phyloP scores from a whole-genome alignment of 129 eudicot genomes.

The Dittrichia graveolens region DNA sequence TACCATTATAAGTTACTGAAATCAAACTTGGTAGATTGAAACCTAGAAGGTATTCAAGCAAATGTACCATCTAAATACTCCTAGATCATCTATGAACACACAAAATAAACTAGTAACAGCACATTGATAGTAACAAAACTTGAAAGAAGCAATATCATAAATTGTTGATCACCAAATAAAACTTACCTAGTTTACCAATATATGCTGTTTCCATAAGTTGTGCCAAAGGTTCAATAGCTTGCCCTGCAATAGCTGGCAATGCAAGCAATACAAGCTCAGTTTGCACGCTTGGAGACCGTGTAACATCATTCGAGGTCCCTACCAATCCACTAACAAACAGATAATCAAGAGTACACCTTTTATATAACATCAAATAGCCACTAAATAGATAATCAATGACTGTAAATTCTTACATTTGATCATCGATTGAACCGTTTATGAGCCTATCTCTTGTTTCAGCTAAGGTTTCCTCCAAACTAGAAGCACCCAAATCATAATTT shows the following conservation, averaged over 20 bases:
- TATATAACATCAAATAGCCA: background rate
- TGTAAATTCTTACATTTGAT: conserved; percentile 37
- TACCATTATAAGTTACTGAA: background rate
- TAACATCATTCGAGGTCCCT: conserved; percentile 18
- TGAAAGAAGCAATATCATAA: background rate
- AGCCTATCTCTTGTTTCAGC: conserved; percentile 44
- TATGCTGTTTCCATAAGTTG: conserved; percentile 78
- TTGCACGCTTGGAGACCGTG: conserved; percentile 42
- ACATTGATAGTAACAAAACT: background rate
- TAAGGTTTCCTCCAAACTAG: conserved; percentile 38
- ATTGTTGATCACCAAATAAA: background rate
- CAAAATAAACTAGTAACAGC: background rate
- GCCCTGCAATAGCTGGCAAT: conserved; percentile 71
- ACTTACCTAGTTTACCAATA: conserved; percentile 61
- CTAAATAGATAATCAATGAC: conserved; percentile 4
- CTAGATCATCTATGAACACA: background rate
- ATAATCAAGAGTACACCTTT: conserved; percentile 12
- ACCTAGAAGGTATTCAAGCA: background rate
- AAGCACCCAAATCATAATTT: conserved; percentile 40
- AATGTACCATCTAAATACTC: background rate
- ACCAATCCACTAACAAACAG: conserved; percentile 36
- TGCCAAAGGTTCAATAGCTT: conserved; percentile 73
- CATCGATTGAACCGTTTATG: conserved; percentile 40
- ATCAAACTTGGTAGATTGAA: background rate
- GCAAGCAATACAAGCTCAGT: conserved; percentile 66